Percentiles rank a stretch among this genome's conserved stretches.
These are phyloP conservation scores for Ophiocordyceps camponoti-saundersi DNA, from an alignment of 2,329 filamentous ascomycete genomes.

Conservation along the genomic window DNA sequence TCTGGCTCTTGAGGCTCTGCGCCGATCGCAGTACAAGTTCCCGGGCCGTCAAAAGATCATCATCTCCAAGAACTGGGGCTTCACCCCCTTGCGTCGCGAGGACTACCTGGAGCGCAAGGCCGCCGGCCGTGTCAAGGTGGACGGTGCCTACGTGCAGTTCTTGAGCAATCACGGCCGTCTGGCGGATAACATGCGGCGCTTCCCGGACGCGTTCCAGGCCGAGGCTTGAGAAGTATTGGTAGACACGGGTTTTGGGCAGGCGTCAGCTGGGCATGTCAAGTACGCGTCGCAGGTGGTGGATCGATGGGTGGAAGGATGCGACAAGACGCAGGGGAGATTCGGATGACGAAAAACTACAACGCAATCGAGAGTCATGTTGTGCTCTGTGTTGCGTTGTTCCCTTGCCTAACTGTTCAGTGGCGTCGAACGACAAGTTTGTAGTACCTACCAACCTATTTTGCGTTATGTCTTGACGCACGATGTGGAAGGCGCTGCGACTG, in stretches of 20 bases:
- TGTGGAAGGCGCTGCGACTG: no score
- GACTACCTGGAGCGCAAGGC: slow-evolving; percentile 95
- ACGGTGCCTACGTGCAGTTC: slow-evolving; percentile 99
- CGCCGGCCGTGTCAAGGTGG: slow-evolving; percentile 83
- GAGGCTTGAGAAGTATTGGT: slow-evolving; percentile 29
- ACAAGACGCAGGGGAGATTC: neutral
- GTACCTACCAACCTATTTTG: no score
- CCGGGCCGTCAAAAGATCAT: slow-evolving; percentile 99
- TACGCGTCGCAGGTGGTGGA: slow-evolving; percentile 10
- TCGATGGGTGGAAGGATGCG: neutral
- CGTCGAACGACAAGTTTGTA: no score
- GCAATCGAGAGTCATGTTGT: neutral
- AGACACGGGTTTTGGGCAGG: slow-evolving; percentile 22
- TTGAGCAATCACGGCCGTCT: slow-evolving; percentile 82
- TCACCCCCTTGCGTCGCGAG: slow-evolving; percentile 94
- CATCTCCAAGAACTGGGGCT: slow-evolving; percentile 99
- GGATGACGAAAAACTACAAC: neutral
- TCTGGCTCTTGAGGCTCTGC: slow-evolving; percentile 92
- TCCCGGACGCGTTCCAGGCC: slow-evolving; percentile 74
- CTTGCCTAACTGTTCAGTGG: neutral
- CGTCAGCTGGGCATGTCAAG: slow-evolving; percentile 28
- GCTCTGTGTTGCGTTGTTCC: neutral
- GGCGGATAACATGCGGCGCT: slow-evolving; percentile 75
- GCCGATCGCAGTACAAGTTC: slow-evolving; percentile 99
- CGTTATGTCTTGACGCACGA: no score